Percentiles rank a stretch among this genome's conserved stretches.
These are phyloP conservation scores for Dillenia suffruticosa DNA, from an alignment of 164 flowering plant genomes.

Conservation along the genomic window DNA sequence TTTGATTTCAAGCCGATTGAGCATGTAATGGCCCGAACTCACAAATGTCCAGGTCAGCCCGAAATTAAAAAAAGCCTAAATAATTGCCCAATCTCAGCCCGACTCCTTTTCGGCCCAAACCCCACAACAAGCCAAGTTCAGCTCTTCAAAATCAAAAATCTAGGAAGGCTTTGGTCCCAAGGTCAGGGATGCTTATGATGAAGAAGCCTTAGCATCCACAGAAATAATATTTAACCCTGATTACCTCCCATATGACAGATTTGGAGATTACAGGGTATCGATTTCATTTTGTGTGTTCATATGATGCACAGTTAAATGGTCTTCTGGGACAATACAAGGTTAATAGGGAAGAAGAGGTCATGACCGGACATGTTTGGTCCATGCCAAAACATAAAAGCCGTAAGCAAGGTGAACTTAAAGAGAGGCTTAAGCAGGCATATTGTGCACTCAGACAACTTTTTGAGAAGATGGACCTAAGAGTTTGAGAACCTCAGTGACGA, in stretches of 20 bases:
- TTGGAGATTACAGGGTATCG: slow-evolving; percentile 59
- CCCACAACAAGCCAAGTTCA: no score
- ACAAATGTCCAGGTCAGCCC: no score
- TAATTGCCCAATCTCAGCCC: no score
- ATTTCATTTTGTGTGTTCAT: slow-evolving; percentile 57
- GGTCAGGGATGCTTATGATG: slow-evolving; percentile 41
- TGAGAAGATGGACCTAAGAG: slow-evolving; percentile 38
- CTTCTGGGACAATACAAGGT: slow-evolving; percentile 79
- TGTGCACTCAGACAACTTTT: slow-evolving; percentile 45
- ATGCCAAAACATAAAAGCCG: slow-evolving; percentile 70
- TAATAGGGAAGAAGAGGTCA: slow-evolving; percentile 75
- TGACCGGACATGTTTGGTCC: slow-evolving; percentile 92
- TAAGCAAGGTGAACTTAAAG: slow-evolving; percentile 82
- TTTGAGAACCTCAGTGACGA: slow-evolving; percentile 36
- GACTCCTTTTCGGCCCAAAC: no score
- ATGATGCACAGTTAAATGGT: slow-evolving; percentile 61
- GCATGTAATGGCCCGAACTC: no score
- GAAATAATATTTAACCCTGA: slow-evolving; percentile 16
- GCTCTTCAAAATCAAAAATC: no score
- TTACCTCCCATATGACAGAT: slow-evolving; percentile 58
- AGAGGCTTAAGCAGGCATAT: slow-evolving; percentile 76
- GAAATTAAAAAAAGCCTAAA: no score
- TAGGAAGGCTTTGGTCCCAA: slow-evolving; percentile 75
- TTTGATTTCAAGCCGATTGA: no score
- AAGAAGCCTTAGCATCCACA: slow-evolving; percentile 17